Evolutionary conservation across 306 rosid genomes (phyloP).

Genomic region (Vicia sativa): DNA sequence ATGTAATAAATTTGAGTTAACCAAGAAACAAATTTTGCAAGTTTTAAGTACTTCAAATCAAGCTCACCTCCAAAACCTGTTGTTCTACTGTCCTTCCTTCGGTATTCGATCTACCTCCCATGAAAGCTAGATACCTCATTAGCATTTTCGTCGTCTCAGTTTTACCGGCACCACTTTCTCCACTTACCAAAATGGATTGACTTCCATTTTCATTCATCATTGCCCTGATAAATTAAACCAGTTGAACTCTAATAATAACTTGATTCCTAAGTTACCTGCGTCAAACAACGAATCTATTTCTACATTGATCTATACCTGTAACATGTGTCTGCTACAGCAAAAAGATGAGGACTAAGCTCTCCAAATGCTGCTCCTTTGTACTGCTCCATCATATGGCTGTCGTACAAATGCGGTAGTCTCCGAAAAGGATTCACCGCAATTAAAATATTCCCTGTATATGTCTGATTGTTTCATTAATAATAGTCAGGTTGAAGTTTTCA

Average conservation of each 20-base stretch:
- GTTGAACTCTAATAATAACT: conserved; percentile 19
- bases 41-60: conserved; percentile 28
- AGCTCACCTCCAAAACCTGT: conserved; percentile 88
- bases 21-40: background rate
- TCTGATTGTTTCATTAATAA: conserved; percentile 52
- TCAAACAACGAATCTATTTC: conserved; percentile 14
- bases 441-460: conserved; percentile 84
- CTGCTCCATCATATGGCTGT: conserved; percentile 84
- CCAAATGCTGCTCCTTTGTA: conserved; percentile 89
- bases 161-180: conserved; percentile 95
- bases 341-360: conserved; percentile 92
- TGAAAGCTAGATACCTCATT: conserved; percentile 86
- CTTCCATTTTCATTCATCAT: conserved; percentile 83
- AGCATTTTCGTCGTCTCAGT: conserved; percentile 93
- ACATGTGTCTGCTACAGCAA: conserved; percentile 86
- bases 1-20: conserved; percentile 41
- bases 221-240: conserved; percentile 53
- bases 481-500: conserved; percentile 21
- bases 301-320: conserved; percentile 61
- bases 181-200: conserved; percentile 87
- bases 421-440: conserved; percentile 89
- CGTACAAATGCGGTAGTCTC: conserved; percentile 83
- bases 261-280: background rate
- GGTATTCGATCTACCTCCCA: conserved; percentile 82
- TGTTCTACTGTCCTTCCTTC: conserved; percentile 90